Conservation (phyloP, 352 stramenopile species). For the Phytophthora fragariae region DNA sequence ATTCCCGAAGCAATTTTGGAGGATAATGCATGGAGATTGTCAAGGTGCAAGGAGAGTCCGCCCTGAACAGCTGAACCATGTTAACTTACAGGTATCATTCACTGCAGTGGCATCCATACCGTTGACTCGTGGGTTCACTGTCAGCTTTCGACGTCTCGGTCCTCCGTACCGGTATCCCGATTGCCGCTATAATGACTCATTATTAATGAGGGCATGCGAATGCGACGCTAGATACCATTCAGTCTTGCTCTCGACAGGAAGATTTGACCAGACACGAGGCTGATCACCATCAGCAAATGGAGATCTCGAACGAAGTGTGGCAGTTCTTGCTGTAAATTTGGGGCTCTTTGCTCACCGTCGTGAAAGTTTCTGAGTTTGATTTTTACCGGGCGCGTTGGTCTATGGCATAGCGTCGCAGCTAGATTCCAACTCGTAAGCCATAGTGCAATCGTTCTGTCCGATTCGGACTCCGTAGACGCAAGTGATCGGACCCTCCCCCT, state of each 20-base stretch:
- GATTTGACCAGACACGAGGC: not conserved
- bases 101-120: not conserved
- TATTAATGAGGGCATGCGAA: too few species aligned
- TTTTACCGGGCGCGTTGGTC: too few species aligned
- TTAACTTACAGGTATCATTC: not conserved
- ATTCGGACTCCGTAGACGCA: not conserved
- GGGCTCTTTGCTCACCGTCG: too few species aligned
- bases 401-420: not conserved
- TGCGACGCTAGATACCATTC: too few species aligned
- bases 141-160: too few species aligned
- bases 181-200: too few species aligned
- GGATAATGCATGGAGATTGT: slow-evolving; percentile 19
- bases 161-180: too few species aligned
- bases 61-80: not conserved
- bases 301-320: not conserved
- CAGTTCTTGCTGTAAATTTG: not conserved
- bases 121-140: too few species aligned
- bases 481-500: not conserved
- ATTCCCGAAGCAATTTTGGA: not conserved
- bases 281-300: too few species aligned
- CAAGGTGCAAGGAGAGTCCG: slow-evolving; percentile 1
- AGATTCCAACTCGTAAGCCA: not conserved
- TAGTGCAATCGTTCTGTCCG: not conserved
- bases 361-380: too few species aligned
- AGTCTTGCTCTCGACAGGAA: not conserved